These are phyloP conservation scores for Nemania abortiva DNA, from an alignment of 2,329 filamentous ascomycete species.

Conservation along the genomic window DNA sequence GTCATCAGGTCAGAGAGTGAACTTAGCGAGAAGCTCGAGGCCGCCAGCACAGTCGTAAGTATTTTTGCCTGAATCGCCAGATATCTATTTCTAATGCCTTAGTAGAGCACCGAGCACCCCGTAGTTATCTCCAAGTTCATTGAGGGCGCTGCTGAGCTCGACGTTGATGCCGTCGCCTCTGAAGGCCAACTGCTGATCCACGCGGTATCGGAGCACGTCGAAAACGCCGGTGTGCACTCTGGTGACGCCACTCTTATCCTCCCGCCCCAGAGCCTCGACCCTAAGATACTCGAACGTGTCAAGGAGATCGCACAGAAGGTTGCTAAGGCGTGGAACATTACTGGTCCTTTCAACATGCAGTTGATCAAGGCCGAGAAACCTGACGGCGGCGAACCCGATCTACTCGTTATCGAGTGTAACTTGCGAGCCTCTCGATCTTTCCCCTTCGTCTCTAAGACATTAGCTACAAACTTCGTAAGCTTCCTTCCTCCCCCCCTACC, in stretches of 20 bases:
- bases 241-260: conserved; percentile 96
- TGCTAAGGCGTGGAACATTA: conserved; percentile 96
- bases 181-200: conserved; percentile 89
- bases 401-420: conserved; percentile 99
- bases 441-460: conserved; percentile 97
- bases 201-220: conserved; percentile 94
- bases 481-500: not conserved
- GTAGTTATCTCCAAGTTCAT: conserved; percentile 99
- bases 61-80: not conserved
- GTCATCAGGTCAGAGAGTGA: conserved; percentile 86
- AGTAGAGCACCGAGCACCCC: conserved; percentile 78
- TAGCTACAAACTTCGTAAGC: conserved; percentile 84
- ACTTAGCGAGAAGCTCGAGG: conserved; percentile 93
- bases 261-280: conserved; percentile 84
- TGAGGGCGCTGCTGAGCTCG: conserved; percentile 94
- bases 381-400: conserved; percentile 77
- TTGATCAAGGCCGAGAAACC: conserved; percentile 92
- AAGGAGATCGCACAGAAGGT: conserved; percentile 98
- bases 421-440: conserved; percentile 96
- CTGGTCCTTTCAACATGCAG: conserved; percentile 99
- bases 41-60: conserved; percentile 70
- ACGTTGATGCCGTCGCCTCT: conserved; percentile 92
- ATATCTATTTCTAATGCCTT: not conserved
- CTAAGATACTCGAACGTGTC: conserved; percentile 82
- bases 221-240: conserved; percentile 97